phyloP scores from a whole-genome alignment of 1,284 basidiomycete species.

The Ceratobasidium sp. region DNA sequence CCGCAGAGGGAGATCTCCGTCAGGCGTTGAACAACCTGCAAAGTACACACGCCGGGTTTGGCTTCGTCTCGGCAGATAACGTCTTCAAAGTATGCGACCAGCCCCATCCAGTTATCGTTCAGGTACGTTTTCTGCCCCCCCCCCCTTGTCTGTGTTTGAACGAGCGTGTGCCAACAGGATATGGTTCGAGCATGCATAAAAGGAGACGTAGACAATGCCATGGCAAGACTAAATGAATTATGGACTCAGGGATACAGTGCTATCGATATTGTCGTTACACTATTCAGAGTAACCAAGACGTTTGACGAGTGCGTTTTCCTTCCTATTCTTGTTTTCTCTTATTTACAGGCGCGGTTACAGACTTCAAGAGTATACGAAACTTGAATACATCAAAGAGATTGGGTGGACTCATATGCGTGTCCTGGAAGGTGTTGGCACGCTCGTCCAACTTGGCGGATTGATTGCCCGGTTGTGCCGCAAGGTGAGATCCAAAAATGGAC shows the following conservation, averaged over 20 bases:
- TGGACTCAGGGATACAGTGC: constrained; percentile 98
- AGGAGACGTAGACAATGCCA: constrained; percentile 82
- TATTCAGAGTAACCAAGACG: constrained; percentile 96
- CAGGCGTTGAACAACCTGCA: constrained; percentile 99
- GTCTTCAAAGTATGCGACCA: constrained; percentile 99
- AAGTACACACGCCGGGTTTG: constrained; percentile 94
- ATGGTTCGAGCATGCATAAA: constrained; percentile 85
- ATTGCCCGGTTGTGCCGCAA: constrained; percentile 87
- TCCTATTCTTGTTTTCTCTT: neutral
- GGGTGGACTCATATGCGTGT: constrained; percentile 99
- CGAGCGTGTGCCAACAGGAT: constrained; percentile 71
- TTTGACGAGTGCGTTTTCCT: constrained; percentile 78
- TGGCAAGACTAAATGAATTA: constrained; percentile 85
- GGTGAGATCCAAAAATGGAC: constrained; percentile 54
- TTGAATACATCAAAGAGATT: constrained; percentile 99
- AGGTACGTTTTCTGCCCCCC: too few species aligned
- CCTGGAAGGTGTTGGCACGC: constrained; percentile 94
- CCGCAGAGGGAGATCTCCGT: constrained; percentile 99
- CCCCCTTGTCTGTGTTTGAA: too few species aligned
- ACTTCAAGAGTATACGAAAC: constrained; percentile 88
- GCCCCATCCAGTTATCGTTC: constrained; percentile 91
- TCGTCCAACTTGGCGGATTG: constrained; percentile 92
- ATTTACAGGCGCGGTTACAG: constrained; percentile 61
- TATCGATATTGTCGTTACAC: constrained; percentile 94
- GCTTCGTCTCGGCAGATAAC: constrained; percentile 96